Conservation (phyloP, 2,329 filamentous ascomycete genomes). For the Metarhizium robertsii region DNA sequence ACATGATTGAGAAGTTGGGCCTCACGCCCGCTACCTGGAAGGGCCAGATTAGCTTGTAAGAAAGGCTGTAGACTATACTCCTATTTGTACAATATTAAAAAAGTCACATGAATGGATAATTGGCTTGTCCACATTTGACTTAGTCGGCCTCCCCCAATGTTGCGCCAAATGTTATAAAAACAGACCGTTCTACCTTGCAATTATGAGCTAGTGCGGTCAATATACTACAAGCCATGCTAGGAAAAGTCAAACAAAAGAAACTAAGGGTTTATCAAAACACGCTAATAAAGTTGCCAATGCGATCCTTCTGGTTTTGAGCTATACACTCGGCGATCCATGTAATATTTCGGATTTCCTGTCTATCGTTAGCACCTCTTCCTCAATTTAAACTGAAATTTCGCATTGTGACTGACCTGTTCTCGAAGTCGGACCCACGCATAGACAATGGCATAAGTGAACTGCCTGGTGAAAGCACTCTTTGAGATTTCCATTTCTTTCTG, state of each 20-base stretch:
- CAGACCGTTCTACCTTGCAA: slow-evolving; percentile 19
- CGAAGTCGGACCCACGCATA: slow-evolving; percentile 97
- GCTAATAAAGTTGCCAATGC: slow-evolving; percentile 97
- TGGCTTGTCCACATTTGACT: slow-evolving; percentile 1
- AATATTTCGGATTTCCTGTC: slow-evolving; percentile 95
- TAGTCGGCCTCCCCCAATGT: slow-evolving; percentile 14
- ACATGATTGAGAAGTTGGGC: slow-evolving; percentile 76
- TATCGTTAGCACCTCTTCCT: slow-evolving; percentile 19
- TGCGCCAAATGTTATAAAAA: slow-evolving; percentile 19
- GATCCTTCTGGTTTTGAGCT: slow-evolving; percentile 98
- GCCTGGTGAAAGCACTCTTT: slow-evolving; percentile 87
- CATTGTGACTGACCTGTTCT: slow-evolving; percentile 65
- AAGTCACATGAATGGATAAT: slow-evolving; percentile 13
- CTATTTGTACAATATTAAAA: slow-evolving; percentile 41
- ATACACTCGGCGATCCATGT: slow-evolving; percentile 99
- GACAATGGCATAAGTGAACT: slow-evolving; percentile 90
- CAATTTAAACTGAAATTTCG: neutral
- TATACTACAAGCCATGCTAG: slow-evolving; percentile 34
- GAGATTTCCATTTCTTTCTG: slow-evolving; percentile 99
- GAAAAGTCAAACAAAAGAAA: neutral
- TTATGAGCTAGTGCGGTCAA: slow-evolving; percentile 24
- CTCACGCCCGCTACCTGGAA: slow-evolving; percentile 84
- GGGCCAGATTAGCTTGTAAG: slow-evolving; percentile 59
- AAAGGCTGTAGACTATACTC: slow-evolving; percentile 30
- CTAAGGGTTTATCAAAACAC: slow-evolving; percentile 57